A percentile compares a stretch with the other conserved stretches of the same genome.
phyloP scores from a whole-genome alignment of 2,329 filamentous ascomycete species.

The Dryadomyces quercus-mongolicae region DNA sequence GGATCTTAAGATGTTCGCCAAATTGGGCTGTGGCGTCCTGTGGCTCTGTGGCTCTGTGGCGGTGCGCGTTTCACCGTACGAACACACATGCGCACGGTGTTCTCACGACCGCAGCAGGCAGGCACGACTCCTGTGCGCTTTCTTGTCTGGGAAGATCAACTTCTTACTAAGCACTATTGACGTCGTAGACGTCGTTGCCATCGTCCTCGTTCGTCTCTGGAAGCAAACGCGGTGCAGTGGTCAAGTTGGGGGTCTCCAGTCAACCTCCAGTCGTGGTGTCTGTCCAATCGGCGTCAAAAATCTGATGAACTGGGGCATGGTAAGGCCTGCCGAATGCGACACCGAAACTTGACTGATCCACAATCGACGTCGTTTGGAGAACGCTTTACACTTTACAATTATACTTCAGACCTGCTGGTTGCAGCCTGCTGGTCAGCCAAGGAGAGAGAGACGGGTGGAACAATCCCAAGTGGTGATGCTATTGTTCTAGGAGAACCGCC shows the following conservation, averaged over 20 bases:
- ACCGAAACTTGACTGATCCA: background rate
- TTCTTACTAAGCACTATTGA: too few relatives aligned
- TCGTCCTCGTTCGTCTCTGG: too few relatives aligned
- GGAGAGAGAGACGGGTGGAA: background rate
- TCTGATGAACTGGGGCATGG: background rate
- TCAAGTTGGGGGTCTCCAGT: too few relatives aligned
- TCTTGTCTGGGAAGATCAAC: too few relatives aligned
- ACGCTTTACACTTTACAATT: too few relatives aligned
- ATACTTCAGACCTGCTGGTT: background rate
- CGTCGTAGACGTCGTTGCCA: too few relatives aligned
- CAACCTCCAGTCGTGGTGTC: background rate
- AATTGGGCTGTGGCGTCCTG: background rate
- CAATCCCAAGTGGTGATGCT: conserved; percentile 10
- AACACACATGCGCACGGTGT: background rate
- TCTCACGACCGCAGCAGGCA: too few relatives aligned
- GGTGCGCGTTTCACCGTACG: background rate
- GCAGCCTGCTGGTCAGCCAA: background rate
- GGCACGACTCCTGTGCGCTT: too few relatives aligned
- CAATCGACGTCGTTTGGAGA: background rate
- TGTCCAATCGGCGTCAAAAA: background rate
- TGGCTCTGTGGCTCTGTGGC: too few relatives aligned
- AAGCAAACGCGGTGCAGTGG: too few relatives aligned
- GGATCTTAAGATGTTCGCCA: conserved; percentile 1
- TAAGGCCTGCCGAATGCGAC: background rate
- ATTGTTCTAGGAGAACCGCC: conserved; percentile 4